phyloP scores from a whole-genome alignment of 352 stramenopile genomes.

The Globisporangium splendens region DNA sequence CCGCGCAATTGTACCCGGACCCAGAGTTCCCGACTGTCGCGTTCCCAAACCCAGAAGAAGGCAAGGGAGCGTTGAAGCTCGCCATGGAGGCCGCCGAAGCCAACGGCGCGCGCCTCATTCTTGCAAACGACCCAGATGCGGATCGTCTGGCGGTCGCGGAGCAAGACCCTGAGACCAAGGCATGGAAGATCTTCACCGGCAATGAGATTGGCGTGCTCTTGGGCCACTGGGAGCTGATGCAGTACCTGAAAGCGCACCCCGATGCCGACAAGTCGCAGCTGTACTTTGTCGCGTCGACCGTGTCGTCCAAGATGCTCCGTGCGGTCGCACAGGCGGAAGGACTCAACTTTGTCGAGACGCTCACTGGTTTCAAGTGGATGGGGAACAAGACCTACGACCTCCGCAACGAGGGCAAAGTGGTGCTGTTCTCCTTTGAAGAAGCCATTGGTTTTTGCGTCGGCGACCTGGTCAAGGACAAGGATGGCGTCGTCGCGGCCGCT shows the following conservation, averaged over 20 bases:
- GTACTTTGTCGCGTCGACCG: constrained; percentile 93
- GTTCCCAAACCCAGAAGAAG: constrained; percentile 98
- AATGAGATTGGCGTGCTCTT: constrained; percentile 98
- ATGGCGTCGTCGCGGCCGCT: constrained; percentile 92
- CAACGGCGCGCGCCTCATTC: constrained; percentile 78
- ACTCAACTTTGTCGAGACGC: constrained; percentile 95
- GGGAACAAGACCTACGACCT: constrained; percentile 87
- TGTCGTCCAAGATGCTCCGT: constrained; percentile 96
- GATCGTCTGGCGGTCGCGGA: constrained; percentile 97
- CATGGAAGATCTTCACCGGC: constrained; percentile 96
- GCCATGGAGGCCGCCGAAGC: constrained; percentile 88
- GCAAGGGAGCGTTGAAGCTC: constrained; percentile 94
- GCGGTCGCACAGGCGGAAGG: constrained; percentile 90
- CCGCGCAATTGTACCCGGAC: constrained; percentile 90
- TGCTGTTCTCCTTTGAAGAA: constrained; percentile 98
- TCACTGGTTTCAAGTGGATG: constrained; percentile 99
- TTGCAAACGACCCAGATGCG: constrained; percentile 98
- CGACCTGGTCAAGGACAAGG: constrained; percentile 97
- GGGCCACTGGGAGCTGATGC: constrained; percentile 88
- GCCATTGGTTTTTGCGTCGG: constrained; percentile 98
- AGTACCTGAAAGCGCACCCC: constrained; percentile 57
- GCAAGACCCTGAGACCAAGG: constrained; percentile 51
- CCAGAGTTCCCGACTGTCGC: constrained; percentile 95
- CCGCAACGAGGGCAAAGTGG: constrained; percentile 82
- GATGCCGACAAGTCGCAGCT: constrained; percentile 55